Evolutionary conservation across 345 rosid species (phyloP).

Genomic region (Moringa oleifera): DNA sequence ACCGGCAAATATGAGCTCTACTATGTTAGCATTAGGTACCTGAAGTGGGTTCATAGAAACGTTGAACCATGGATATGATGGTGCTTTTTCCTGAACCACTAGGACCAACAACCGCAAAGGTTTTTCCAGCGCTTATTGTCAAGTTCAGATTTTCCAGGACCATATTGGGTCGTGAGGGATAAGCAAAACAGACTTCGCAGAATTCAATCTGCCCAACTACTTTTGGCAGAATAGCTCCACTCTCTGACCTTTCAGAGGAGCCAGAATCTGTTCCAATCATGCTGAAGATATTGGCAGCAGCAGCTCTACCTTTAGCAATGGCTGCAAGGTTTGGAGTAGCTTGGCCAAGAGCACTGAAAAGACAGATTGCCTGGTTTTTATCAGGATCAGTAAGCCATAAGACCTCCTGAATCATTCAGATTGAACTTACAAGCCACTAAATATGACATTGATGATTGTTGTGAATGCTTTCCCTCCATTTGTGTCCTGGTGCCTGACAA

Average conservation of each 20-base stretch:
- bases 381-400: slow-evolving; percentile 12
- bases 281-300: slow-evolving; percentile 55
- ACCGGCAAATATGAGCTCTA: background rate
- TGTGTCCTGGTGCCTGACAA: slow-evolving; percentile 58
- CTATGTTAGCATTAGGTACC: slow-evolving; percentile 25
- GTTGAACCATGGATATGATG: slow-evolving; percentile 72
- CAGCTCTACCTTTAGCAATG: slow-evolving; percentile 64
- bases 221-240: slow-evolving; percentile 32
- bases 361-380: slow-evolving; percentile 6
- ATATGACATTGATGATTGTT: slow-evolving; percentile 66
- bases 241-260: slow-evolving; percentile 22
- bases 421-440: slow-evolving; percentile 72
- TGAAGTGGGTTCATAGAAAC: slow-evolving; percentile 79
- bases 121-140: slow-evolving; percentile 47
- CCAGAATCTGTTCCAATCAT: slow-evolving; percentile 36
- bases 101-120: slow-evolving; percentile 72
- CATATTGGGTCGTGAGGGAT: slow-evolving; percentile 56
- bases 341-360: slow-evolving; percentile 69
- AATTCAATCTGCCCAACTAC: slow-evolving; percentile 64
- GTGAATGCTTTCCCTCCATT: slow-evolving; percentile 80
- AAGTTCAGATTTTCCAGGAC: slow-evolving; percentile 52
- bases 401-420: background rate
- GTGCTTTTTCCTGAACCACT: slow-evolving; percentile 96
- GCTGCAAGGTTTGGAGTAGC: slow-evolving; percentile 73
- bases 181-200: slow-evolving; percentile 46